These are phyloP conservation scores for Aspergillus chevalieri DNA, from an alignment of 2,329 filamentous ascomycete genomes.

Conservation along the genomic window DNA sequence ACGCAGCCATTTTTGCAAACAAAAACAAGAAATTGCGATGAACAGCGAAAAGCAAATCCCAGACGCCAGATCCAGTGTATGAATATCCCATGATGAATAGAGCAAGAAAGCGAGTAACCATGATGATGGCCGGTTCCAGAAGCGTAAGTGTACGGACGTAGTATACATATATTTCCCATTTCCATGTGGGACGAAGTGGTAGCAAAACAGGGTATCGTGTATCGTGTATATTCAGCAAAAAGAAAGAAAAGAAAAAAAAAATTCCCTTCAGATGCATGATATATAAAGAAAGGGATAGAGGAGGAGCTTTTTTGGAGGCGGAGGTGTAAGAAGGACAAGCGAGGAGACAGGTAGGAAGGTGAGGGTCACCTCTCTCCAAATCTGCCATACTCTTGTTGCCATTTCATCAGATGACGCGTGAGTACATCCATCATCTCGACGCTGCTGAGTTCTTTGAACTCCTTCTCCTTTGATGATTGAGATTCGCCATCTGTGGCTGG, in stretches of 20 bases:
- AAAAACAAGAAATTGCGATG: too few relatives aligned
- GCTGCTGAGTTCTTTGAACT: conserved; percentile 70
- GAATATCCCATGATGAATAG: too few relatives aligned
- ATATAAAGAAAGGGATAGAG: too few relatives aligned
- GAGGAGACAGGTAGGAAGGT: too few relatives aligned
- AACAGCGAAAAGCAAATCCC: too few relatives aligned
- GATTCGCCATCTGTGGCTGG: conserved; percentile 21
- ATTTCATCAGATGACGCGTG: conserved; percentile 72
- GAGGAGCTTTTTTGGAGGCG: too few relatives aligned
- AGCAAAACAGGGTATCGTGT: conserved; percentile 18
- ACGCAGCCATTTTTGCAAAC: too few relatives aligned
- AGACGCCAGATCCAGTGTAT: too few relatives aligned
- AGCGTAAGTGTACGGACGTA: conserved; percentile 9
- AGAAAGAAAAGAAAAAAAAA: too few relatives aligned
- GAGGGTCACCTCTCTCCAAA: conserved; percentile 42
- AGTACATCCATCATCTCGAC: conserved; percentile 88
- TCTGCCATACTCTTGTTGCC: conserved; percentile 68
- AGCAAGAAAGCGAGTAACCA: too few relatives aligned
- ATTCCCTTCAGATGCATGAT: too few relatives aligned
- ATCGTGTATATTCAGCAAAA: not conserved
- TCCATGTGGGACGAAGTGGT: conserved; percentile 10
- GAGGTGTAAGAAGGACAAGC: too few relatives aligned
- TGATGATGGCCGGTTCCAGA: conserved; percentile 12
- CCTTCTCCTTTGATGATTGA: conserved; percentile 32
- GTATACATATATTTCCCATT: conserved; percentile 23